phyloP scores from a whole-genome alignment of 139 green algal genomes.

The Astrephomene gubernaculifera region DNA sequence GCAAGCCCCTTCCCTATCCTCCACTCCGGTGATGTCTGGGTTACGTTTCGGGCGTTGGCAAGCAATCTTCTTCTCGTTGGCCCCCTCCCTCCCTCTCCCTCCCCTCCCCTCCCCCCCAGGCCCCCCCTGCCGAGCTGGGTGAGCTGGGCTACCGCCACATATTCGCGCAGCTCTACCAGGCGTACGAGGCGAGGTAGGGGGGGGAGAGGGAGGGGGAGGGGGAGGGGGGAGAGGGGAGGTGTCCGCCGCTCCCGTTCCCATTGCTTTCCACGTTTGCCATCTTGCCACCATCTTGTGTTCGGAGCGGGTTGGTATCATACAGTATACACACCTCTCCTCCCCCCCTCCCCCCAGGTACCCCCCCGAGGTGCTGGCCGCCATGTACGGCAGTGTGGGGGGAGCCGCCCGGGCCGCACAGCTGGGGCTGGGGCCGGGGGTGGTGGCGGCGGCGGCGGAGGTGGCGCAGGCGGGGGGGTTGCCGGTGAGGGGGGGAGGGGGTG shows the following conservation, averaged over 20 bases:
- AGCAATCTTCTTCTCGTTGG: no score
- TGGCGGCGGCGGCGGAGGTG: constrained; percentile 9
- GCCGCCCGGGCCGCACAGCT: neutral
- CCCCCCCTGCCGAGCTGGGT: neutral
- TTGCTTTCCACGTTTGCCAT: no score
- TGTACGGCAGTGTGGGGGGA: neutral
- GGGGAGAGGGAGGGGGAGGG: no score
- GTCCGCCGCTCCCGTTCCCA: no score
- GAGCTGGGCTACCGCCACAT: constrained; percentile 46
- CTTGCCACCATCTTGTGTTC: no score
- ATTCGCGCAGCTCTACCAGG: constrained; percentile 85
- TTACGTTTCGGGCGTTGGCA: no score
- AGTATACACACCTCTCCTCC: no score
- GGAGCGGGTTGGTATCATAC: no score
- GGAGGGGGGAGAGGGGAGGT: no score
- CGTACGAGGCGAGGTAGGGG: constrained; percentile 78
- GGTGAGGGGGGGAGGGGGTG: neutral
- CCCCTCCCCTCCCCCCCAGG: neutral
- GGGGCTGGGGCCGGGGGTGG: neutral
- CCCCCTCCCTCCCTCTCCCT: neutral
- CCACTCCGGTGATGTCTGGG: no score
- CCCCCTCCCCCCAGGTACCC: no score
- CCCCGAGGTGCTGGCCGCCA: constrained; percentile 19
- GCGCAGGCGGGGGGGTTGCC: neutral
- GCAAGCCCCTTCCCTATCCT: no score